Evolutionary conservation across 192 early-diverging fungal genomes (phyloP), one percentile per base, ranked within the genome.

Genomic region (Podila epigama): DNA sequence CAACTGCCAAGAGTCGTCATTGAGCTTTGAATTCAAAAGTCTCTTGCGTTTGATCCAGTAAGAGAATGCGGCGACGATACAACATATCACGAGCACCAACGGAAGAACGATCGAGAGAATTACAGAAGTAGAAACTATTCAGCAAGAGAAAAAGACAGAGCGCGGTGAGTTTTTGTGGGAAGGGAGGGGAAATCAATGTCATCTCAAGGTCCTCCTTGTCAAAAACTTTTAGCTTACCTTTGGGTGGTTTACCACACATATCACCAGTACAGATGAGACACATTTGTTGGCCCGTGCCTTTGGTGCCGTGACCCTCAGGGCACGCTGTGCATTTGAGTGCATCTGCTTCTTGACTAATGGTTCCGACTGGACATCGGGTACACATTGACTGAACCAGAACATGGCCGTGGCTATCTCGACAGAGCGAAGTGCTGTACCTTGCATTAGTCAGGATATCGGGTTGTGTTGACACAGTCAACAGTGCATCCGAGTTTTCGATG

Each of bases 1-100:
- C n/a, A 77, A 28, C 40, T 77, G 73, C 73, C 73, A 77, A 8
- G 73, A 77, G 22, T 77, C 73, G n/a, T 77, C 73, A 28, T 77
- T 77, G 22, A 77, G 6, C 53, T 64, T 77, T 7, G 13, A 31
- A 9, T 62, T 51, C 42, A 63, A 51, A 31, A 36, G 58, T 8
- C 50, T 37, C 41, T 77, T 77, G 4, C 66, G 51, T 15, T 40
- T 36, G 35, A 65, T 5, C 73, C 66, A 77, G 20, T 33, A 59
- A 5, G n/a, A n/a, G 2, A 51, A 22, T 2, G 68, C 22, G 2
- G 29, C 22, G 44, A 18, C 13, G 35, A 18, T 7, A 32, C 18
- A 13, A 25, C 48, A 29, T 59, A 44, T 16, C 36, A 29, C 13
- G 51, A 9, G 2, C 20, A 37, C 16, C 63, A 20, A 44, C 56